phyloP scores from a whole-genome alignment of 768 basidiomycete species.

The Tephrocybe sp. region DNA sequence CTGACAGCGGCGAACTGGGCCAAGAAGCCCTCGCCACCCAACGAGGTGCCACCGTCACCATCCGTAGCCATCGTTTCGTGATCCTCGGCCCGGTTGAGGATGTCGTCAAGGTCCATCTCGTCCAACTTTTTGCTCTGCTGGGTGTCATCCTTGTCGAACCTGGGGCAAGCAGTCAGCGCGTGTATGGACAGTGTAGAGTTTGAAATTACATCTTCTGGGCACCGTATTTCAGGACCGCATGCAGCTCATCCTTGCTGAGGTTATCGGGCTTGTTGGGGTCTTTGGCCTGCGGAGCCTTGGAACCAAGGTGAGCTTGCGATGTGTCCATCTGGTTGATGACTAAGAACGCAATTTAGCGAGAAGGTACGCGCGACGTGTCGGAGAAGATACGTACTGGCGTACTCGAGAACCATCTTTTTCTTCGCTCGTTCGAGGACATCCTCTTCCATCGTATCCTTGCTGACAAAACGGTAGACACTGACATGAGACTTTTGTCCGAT shows the following conservation, averaged over 20 bases:
- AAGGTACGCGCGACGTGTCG: too few relatives aligned
- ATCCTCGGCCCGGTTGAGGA: constrained; percentile 93
- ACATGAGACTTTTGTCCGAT: constrained; percentile 99
- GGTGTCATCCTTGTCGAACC: constrained; percentile 96
- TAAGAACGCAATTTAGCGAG: constrained; percentile 38
- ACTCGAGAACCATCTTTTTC: constrained; percentile 99
- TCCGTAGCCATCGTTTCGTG: constrained; percentile 89
- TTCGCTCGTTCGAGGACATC: constrained; percentile 97
- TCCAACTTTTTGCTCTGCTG: constrained; percentile 95
- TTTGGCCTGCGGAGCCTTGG: constrained; percentile 65
- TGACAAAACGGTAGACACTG: constrained; percentile 97
- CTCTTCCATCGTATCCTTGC: constrained; percentile 99
- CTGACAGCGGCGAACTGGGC: constrained; percentile 94
- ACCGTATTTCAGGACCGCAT: constrained; percentile 97
- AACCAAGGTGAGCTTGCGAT: constrained; percentile 92
- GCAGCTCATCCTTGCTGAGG: constrained; percentile 93
- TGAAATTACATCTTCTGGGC: constrained; percentile 86
- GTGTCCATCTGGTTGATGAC: constrained; percentile 99
- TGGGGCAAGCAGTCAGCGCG: constrained; percentile 26
- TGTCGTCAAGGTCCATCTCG: constrained; percentile 99
- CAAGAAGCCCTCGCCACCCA: constrained; percentile 98
- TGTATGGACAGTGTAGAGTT: constrained; percentile 13
- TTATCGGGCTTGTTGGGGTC: constrained; percentile 77
- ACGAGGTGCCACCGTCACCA: constrained; percentile 84
- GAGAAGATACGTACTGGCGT: constrained; percentile 81